These are phyloP conservation scores for Isabelozyma pseudorhagii DNA, from an alignment of 805 yeast species.

Conservation along the genomic window DNA sequence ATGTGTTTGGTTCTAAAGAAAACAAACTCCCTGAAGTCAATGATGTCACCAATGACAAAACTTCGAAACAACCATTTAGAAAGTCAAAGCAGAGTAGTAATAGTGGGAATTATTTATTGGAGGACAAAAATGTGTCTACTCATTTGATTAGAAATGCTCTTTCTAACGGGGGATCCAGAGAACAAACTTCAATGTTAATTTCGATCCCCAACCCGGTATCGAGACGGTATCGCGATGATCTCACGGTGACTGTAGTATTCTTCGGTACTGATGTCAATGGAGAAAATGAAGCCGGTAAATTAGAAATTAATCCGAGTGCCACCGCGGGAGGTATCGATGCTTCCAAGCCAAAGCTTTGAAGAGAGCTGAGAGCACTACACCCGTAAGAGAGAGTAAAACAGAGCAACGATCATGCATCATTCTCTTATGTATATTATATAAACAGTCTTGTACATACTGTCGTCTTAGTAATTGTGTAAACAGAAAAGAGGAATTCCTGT, in stretches of 20 bases:
- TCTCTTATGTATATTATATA: neutral
- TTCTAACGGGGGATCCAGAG: slow-evolving; percentile 80
- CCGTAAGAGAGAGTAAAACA: neutral
- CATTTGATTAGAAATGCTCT: slow-evolving; percentile 92
- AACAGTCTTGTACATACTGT: neutral
- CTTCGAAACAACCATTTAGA: slow-evolving; percentile 74
- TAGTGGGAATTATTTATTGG: slow-evolving; percentile 49
- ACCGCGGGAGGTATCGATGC: slow-evolving; percentile 54
- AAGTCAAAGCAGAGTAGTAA: slow-evolving; percentile 36
- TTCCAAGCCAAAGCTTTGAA: slow-evolving; percentile 46
- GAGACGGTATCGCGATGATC: slow-evolving; percentile 90
- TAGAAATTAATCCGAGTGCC: slow-evolving; percentile 55
- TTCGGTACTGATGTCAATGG: slow-evolving; percentile 63
- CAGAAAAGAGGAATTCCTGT: no score
- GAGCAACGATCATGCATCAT: neutral
- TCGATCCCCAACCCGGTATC: slow-evolving; percentile 91
- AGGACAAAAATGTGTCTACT: slow-evolving; percentile 88
- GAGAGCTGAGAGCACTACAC: neutral
- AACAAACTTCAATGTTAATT: slow-evolving; percentile 82
- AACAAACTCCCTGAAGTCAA: slow-evolving; percentile 59
- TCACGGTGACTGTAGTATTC: slow-evolving; percentile 93
- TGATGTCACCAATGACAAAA: slow-evolving; percentile 57
- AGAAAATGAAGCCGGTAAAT: slow-evolving; percentile 42
- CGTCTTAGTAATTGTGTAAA: no score
- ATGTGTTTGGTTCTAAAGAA: slow-evolving; percentile 37